Percentiles rank a stretch among this genome's conserved stretches.
Evolutionary conservation across 257 asterid genomes (phyloP).

Genomic region (Solanum chiquidenum): DNA sequence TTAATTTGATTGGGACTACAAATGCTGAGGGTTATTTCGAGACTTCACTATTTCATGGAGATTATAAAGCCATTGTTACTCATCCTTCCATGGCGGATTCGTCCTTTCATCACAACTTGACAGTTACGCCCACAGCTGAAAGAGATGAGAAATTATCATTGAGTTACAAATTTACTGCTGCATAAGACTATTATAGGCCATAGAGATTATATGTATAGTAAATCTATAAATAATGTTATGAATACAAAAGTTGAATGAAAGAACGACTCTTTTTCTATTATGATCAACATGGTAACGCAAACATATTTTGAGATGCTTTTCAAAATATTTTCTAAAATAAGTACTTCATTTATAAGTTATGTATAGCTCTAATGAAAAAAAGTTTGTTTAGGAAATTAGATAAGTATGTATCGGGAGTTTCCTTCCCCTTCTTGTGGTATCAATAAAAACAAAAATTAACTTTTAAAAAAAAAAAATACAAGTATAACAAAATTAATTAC

Average conservation of each 20-base stretch:
- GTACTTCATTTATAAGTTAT: background rate
- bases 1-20: conserved; percentile 9
- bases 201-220: background rate
- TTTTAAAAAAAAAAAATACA: too few species aligned
- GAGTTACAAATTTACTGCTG: background rate
- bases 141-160: background rate
- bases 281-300: background rate
- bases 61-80: conserved; percentile 24
- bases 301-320: background rate
- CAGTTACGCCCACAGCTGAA: background rate
- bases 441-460: too few species aligned
- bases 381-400: too few species aligned
- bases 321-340: background rate
- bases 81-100: conserved; percentile 13
- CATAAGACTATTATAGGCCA: background rate
- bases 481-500: too few species aligned
- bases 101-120: background rate
- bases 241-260: background rate
- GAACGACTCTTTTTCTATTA: background rate
- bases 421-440: too few species aligned
- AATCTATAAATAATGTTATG: background rate
- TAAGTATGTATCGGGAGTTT: too few species aligned
- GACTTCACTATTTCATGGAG: conserved; percentile 37
- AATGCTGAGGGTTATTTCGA: conserved; percentile 25
- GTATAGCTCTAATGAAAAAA: background rate